A percentile compares a stretch with the other conserved stretches of the same genome.
Conservation (phyloP, 768 basidiomycete genomes). For the Tylopilus cervinicoccineus region DNA sequence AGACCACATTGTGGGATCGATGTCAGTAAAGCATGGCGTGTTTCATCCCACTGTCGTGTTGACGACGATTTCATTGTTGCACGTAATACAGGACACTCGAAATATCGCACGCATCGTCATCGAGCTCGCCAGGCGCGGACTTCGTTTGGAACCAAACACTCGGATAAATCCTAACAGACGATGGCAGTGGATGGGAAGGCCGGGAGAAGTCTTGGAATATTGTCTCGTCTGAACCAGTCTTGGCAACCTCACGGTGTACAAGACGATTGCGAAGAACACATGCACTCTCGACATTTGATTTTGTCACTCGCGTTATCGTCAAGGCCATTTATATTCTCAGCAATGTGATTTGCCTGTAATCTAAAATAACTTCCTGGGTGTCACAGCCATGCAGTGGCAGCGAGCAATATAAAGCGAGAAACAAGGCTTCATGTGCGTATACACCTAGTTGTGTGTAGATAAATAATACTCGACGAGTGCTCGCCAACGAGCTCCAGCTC, state of each 20-base stretch:
- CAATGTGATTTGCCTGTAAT: not conserved
- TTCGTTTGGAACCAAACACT: constrained; percentile 70
- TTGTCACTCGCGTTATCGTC: not conserved
- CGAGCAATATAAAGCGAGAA: not conserved
- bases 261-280: constrained; percentile 1
- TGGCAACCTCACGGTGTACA: constrained; percentile 10
- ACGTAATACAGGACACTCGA: constrained; percentile 65
- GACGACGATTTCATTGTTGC: constrained; percentile 3
- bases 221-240: constrained; percentile 20
- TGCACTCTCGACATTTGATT: not conserved
- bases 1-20: constrained; percentile 87
- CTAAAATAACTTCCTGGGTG: not conserved
- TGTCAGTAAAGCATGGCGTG: constrained; percentile 47
- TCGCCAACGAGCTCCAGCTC: constrained; percentile 9
- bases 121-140: constrained; percentile 69
- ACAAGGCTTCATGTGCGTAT: not conserved
- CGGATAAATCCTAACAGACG: constrained; percentile 58
- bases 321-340: not conserved
- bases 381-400: not conserved
- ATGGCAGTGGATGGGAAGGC: constrained; percentile 86
- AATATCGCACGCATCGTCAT: constrained; percentile 82
- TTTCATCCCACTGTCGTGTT: not conserved
- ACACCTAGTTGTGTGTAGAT: not conserved
- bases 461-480: constrained; percentile 6
- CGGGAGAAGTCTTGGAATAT: constrained; percentile 60